Conservation (phyloP, 805 yeast species). For the Yarrowia deformans region DNA sequence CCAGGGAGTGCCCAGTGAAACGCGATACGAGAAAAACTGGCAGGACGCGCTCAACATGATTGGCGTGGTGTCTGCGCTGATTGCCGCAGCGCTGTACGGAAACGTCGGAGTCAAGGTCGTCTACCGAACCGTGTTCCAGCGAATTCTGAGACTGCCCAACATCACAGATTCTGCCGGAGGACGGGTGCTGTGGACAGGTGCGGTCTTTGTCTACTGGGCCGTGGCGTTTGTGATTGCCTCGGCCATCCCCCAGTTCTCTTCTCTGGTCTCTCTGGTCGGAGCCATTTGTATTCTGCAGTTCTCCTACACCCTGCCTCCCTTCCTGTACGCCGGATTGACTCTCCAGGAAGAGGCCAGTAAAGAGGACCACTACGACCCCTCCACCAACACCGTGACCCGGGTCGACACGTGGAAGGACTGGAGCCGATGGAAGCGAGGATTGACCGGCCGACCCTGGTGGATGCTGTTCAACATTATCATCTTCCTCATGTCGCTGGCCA, state of each 20-base stretch:
- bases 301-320: slow-evolving; percentile 56
- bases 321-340: slow-evolving; percentile 44
- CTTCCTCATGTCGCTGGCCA: slow-evolving; percentile 49
- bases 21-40: slow-evolving; percentile 48
- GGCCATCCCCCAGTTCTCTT: slow-evolving; percentile 56
- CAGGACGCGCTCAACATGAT: slow-evolving; percentile 53
- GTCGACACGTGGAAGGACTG: slow-evolving; percentile 49
- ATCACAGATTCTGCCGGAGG: slow-evolving; percentile 51
- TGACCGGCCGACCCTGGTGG: slow-evolving; percentile 43
- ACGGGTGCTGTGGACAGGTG: slow-evolving; percentile 51
- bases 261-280: slow-evolving; percentile 54
- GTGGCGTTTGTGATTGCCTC: slow-evolving; percentile 55
- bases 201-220: slow-evolving; percentile 56
- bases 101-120: slow-evolving; percentile 58
- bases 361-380: slow-evolving; percentile 47
- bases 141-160: slow-evolving; percentile 49
- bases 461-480: slow-evolving; percentile 44
- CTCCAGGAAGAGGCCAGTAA: slow-evolving; percentile 48
- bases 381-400: slow-evolving; percentile 42
- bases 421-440: slow-evolving; percentile 52
- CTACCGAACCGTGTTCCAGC: slow-evolving; percentile 53
- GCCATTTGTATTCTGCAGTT: slow-evolving; percentile 57
- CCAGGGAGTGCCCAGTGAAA: slow-evolving; percentile 52
- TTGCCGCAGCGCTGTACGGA: slow-evolving; percentile 58
- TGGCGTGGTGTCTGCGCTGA: slow-evolving; percentile 52